phyloP scores from a whole-genome alignment of 768 basidiomycete genomes.

The Boletus rufocinnamomeus region DNA sequence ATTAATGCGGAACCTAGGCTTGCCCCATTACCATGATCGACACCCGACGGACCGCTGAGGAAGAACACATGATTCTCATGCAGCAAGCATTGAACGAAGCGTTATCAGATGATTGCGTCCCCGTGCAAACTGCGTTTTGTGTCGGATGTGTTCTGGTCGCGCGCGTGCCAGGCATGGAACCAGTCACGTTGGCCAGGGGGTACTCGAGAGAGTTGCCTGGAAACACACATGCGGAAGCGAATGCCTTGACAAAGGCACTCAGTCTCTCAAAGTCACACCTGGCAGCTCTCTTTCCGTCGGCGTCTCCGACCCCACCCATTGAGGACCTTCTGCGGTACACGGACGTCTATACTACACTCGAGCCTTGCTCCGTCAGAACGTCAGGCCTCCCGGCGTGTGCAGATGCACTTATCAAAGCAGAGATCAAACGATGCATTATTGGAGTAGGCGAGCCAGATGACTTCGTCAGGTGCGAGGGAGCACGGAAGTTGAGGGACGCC shows the following conservation, averaged over 20 bases:
- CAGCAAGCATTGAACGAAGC: constrained; percentile 71
- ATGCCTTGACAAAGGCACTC: constrained; percentile 76
- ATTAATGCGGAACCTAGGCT: neutral
- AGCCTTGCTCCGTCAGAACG: constrained; percentile 90
- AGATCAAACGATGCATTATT: constrained; percentile 76
- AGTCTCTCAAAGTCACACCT: constrained; percentile 48
- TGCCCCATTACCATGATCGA: constrained; percentile 1
- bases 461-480: constrained; percentile 93
- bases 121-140: constrained; percentile 79
- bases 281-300: constrained; percentile 43
- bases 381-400: constrained; percentile 88
- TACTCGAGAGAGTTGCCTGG: constrained; percentile 90
- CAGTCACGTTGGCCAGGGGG: constrained; percentile 71
- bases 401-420: constrained; percentile 73
- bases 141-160: constrained; percentile 83
- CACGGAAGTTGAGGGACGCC: constrained; percentile 63
- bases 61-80: constrained; percentile 48
- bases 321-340: constrained; percentile 54
- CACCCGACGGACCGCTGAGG: constrained; percentile 6
- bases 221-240: constrained; percentile 97
- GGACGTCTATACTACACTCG: constrained; percentile 93
- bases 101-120: constrained; percentile 53
- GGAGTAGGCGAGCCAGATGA: constrained; percentile 92
- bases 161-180: constrained; percentile 41
- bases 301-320: constrained; percentile 32